These are phyloP conservation scores for Curvularia lunata DNA, from an alignment of 2,329 filamentous ascomycete species.

Conservation along the genomic window DNA sequence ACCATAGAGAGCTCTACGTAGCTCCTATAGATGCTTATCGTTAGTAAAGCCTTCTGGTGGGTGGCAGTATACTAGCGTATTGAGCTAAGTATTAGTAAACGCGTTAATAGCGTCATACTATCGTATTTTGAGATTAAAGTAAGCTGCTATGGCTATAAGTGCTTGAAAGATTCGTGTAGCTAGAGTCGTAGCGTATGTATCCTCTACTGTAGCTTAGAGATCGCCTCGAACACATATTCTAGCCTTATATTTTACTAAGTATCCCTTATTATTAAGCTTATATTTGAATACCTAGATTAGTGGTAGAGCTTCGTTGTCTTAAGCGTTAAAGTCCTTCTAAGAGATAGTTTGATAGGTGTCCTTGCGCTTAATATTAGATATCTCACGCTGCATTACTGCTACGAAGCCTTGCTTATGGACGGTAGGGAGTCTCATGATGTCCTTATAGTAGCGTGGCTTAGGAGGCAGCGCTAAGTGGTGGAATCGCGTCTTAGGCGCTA, in stretches of 20 bases:
- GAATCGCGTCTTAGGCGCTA: conserved; percentile 15
- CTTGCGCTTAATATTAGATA: conserved; percentile 16
- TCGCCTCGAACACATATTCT: too few species aligned
- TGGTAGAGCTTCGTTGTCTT: conserved; percentile 16
- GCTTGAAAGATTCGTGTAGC: not conserved
- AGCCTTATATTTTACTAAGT: too few species aligned
- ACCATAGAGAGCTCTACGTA: too few species aligned
- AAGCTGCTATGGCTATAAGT: not conserved
- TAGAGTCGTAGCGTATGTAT: too few species aligned
- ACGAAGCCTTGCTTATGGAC: conserved; percentile 20
- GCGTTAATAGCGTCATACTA: not conserved
- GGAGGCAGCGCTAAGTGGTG: conserved; percentile 13
- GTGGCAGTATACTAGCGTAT: not conserved
- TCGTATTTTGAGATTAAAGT: not conserved
- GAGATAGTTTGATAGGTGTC: conserved; percentile 16
- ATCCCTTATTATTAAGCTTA: conserved; percentile 21
- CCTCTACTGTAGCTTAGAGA: too few species aligned
- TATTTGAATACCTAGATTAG: conserved; percentile 23
- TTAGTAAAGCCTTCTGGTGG: too few species aligned
- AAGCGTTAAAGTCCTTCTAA: conserved; percentile 21
- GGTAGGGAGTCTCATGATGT: conserved; percentile 17
- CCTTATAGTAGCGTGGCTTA: conserved; percentile 15
- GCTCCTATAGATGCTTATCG: too few species aligned
- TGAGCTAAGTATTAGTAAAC: not conserved
- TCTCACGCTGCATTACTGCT: conserved; percentile 12